Evolutionary conservation across 352 stramenopile species (phyloP).

Genomic region (Globisporangium abappressorium): DNA sequence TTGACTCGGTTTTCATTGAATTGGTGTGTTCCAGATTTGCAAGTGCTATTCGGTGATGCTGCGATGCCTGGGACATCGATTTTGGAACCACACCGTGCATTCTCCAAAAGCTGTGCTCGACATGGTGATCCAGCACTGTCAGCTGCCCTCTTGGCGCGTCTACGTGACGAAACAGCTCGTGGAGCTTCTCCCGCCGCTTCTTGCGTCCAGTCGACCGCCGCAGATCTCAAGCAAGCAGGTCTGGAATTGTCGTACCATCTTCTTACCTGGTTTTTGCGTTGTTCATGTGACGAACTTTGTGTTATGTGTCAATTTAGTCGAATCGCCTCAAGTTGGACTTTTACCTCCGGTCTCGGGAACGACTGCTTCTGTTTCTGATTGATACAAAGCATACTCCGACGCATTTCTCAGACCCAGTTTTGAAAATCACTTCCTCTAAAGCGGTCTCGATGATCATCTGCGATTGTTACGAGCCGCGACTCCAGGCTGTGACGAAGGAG

Average conservation of each 20-base stretch:
- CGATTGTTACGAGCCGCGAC: constrained; percentile 73
- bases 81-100: constrained; percentile 83
- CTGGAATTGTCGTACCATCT: neutral
- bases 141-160: constrained; percentile 55
- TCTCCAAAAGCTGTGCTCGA: constrained; percentile 61
- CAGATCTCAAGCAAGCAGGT: constrained; percentile 47
- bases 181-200: constrained; percentile 60
- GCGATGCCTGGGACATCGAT: constrained; percentile 69
- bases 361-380: constrained; percentile 64
- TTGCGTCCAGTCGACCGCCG: constrained; percentile 66
- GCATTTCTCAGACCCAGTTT: constrained; percentile 51
- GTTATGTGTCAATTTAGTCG: constrained; percentile 25
- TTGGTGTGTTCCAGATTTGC: constrained; percentile 43
- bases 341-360: constrained; percentile 57
- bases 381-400: constrained; percentile 34
- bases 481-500: constrained; percentile 18
- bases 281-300: constrained; percentile 9
- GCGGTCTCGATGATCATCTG: constrained; percentile 70
- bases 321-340: constrained; percentile 44
- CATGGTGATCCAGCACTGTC: constrained; percentile 70
- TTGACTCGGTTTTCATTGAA: neutral
- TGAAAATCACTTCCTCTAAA: constrained; percentile 46
- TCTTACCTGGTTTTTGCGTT: neutral
- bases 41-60: constrained; percentile 81
- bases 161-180: constrained; percentile 83